These are phyloP conservation scores for Moniliella sp. DNA, from an alignment of 1,284 basidiomycete genomes.

Conservation along the genomic window DNA sequence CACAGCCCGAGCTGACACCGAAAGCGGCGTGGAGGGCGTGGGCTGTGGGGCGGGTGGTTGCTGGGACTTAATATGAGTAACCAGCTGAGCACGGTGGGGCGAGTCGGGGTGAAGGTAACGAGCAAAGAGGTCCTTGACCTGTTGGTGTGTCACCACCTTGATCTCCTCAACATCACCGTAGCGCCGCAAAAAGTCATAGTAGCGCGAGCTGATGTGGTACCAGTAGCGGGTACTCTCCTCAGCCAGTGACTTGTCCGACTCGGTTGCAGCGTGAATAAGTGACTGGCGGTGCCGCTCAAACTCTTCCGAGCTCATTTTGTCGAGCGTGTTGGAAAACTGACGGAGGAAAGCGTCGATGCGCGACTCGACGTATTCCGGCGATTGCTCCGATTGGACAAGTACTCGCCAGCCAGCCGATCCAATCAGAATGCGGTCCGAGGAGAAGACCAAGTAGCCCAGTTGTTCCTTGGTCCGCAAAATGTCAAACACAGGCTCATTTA, in stretches of 20 bases:
- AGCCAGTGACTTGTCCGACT: constrained; percentile 24
- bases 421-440: constrained; percentile 10
- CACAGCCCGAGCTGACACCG: neutral
- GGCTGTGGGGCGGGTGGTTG: no score
- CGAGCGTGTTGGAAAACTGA: constrained; percentile 41
- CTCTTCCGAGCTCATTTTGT: constrained; percentile 16
- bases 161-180: constrained; percentile 50
- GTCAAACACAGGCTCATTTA: constrained; percentile 68
- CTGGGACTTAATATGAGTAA: constrained; percentile 36
- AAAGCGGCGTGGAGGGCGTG: constrained; percentile 6
- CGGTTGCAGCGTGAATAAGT: constrained; percentile 26
- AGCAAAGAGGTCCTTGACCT: constrained; percentile 56
- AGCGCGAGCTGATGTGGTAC: constrained; percentile 45
- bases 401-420: constrained; percentile 62
- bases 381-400: constrained; percentile 70
- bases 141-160: constrained; percentile 48
- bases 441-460: constrained; percentile 51
- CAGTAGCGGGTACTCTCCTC: constrained; percentile 36
- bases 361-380: constrained; percentile 60
- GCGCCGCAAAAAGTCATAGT: constrained; percentile 37
- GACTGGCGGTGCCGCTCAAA: constrained; percentile 19
- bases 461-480: constrained; percentile 86
- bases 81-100: constrained; percentile 12
- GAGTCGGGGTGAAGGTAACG: constrained; percentile 42
- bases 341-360: constrained; percentile 70